These are phyloP conservation scores for Suillus subalutaceus DNA, from an alignment of 768 basidiomycete genomes.

Conservation along the genomic window DNA sequence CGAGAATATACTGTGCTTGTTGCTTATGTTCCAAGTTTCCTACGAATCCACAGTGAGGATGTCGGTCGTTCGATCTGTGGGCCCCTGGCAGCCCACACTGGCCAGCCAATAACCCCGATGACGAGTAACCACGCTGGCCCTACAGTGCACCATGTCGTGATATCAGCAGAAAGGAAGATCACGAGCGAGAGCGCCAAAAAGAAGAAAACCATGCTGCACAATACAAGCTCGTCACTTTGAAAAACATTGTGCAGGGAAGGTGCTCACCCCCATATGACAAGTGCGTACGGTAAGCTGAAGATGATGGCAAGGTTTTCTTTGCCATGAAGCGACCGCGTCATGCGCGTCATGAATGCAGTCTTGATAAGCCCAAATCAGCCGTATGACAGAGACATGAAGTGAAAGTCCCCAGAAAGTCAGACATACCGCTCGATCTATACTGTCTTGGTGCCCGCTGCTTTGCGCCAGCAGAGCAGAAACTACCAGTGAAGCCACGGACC, in stretches of 20 bases:
- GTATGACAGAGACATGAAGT: background rate
- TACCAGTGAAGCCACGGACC: conserved; percentile 13
- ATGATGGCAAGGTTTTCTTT: conserved; percentile 49
- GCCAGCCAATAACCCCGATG: conserved; percentile 4
- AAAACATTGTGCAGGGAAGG: background rate
- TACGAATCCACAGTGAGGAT: background rate
- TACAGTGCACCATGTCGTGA: background rate
- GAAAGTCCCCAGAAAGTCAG: background rate
- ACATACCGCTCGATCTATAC: conserved; percentile 43
- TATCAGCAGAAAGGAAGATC: conserved; percentile 4
- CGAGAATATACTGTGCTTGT: background rate
- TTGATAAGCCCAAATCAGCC: background rate
- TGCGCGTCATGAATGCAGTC: conserved; percentile 13
- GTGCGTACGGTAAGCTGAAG: conserved; percentile 52
- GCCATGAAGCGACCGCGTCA: conserved; percentile 30
- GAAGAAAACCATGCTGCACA: conserved; percentile 14
- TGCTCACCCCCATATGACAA: conserved; percentile 56
- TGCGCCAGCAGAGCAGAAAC: conserved; percentile 14
- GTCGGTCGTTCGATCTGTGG: background rate
- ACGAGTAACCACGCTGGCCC: conserved; percentile 11
- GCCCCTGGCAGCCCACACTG: background rate
- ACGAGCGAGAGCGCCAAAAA: conserved; percentile 12
- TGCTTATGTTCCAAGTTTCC: background rate
- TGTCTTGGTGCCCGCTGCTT: conserved; percentile 37
- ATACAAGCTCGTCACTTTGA: background rate